These are phyloP conservation scores for Beta macrorhiza DNA, from an alignment of 179 eudicot genomes.

Conservation along the genomic window DNA sequence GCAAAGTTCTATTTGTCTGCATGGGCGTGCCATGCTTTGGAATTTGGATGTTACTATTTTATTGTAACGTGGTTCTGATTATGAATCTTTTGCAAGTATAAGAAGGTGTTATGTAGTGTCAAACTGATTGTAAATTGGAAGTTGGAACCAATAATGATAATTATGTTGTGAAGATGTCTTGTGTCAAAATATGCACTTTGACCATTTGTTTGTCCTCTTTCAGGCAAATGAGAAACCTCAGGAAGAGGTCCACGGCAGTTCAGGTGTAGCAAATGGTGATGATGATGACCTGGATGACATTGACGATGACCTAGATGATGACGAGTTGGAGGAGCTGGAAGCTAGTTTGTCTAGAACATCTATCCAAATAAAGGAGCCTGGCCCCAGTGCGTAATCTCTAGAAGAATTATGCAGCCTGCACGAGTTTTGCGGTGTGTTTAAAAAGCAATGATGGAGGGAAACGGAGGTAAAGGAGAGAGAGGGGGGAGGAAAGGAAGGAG, in stretches of 20 bases:
- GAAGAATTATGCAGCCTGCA: conserved; percentile 13
- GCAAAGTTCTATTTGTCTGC: background rate
- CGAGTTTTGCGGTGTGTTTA: conserved; percentile 12
- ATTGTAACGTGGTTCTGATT: background rate
- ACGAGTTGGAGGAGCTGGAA: conserved; percentile 88
- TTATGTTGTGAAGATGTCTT: background rate
- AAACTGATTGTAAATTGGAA: background rate
- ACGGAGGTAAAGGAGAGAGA: too few species aligned
- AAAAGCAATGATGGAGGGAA: too few species aligned
- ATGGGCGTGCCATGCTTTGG: background rate
- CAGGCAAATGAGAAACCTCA: conserved; percentile 54
- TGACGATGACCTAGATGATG: conserved; percentile 84
- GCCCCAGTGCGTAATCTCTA: conserved; percentile 32
- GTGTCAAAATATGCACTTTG: background rate
- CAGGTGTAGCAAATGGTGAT: conserved; percentile 41
- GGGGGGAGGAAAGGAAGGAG: too few species aligned
- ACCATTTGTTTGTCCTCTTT: conserved; percentile 16
- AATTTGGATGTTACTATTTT: background rate
- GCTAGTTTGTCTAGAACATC: conserved; percentile 83
- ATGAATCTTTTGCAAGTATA: background rate
- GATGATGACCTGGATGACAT: conserved; percentile 52
- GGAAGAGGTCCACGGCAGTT: conserved; percentile 29
- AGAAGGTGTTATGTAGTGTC: background rate
- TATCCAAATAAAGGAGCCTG: conserved; percentile 66
- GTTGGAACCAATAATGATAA: background rate